phyloP scores from a whole-genome alignment of 352 stramenopile genomes.

The Globisporangium spinosum region DNA sequence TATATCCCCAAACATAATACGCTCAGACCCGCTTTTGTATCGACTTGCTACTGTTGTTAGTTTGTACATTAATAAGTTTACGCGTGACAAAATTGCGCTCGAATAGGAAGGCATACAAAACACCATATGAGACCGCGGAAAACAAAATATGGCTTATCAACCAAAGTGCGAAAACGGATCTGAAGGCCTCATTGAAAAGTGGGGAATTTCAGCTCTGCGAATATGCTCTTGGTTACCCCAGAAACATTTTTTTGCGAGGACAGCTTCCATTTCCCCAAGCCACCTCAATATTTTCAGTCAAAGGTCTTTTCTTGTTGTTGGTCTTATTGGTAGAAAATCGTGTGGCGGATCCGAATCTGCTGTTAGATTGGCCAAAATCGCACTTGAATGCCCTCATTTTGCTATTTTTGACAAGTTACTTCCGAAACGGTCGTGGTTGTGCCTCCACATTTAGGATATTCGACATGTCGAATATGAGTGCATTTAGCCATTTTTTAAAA shows the following conservation, averaged over 20 bases:
- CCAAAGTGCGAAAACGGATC: not conserved
- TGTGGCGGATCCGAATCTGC: not conserved
- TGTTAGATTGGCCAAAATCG: not conserved
- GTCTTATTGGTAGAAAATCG: not conserved
- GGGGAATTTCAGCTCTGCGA: not conserved
- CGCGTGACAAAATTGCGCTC: no score
- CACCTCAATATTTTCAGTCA: not conserved
- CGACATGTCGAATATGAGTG: not conserved
- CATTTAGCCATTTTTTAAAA: not conserved
- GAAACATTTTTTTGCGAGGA: not conserved
- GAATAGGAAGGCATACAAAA: no score
- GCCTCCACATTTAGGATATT: not conserved
- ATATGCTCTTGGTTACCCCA: not conserved
- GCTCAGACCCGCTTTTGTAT: no score
- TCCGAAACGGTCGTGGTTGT: not conserved
- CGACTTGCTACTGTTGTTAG: no score
- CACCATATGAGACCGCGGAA: not conserved
- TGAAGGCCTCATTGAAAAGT: not conserved
- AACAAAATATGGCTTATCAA: not conserved
- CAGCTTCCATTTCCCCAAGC: not conserved
- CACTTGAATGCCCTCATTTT: not conserved
- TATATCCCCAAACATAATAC: no score
- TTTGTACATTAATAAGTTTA: no score
- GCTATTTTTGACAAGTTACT: not conserved
- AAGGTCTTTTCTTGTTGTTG: constrained; percentile 1